Percentiles rank a stretch among this genome's conserved stretches.
These are phyloP conservation scores for Acrocalymma vagum DNA, from an alignment of 2,329 filamentous ascomycete species.

Conservation along the genomic window DNA sequence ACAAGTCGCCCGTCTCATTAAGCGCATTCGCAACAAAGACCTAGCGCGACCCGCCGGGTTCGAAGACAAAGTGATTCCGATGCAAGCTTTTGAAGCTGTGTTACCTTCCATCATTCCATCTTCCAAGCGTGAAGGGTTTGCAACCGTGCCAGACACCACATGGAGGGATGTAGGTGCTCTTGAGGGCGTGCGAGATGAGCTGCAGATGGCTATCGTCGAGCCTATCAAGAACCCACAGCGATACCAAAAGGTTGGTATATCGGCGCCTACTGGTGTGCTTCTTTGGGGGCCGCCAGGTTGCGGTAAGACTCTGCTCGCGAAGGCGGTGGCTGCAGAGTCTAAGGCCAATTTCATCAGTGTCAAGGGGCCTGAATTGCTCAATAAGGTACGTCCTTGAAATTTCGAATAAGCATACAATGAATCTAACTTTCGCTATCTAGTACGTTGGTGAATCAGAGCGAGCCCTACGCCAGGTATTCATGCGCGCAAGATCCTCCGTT, in stretches of 20 bases:
- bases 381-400: slow-evolving; percentile 67
- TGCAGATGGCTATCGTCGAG: slow-evolving; percentile 85
- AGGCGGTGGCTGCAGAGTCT: slow-evolving; percentile 93
- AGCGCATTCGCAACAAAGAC: slow-evolving; percentile 58
- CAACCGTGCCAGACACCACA: slow-evolving; percentile 89
- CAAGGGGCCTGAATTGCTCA: slow-evolving; percentile 93
- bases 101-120: slow-evolving; percentile 80
- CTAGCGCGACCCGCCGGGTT: slow-evolving; percentile 61
- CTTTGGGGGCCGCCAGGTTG: slow-evolving; percentile 98
- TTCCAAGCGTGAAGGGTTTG: slow-evolving; percentile 91
- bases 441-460: slow-evolving; percentile 97
- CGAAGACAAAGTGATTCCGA: slow-evolving; percentile 65
- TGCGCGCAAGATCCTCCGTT: slow-evolving; percentile 82
- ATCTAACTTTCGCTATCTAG: slow-evolving; percentile 27
- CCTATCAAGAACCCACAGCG: slow-evolving; percentile 84
- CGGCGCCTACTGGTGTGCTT: slow-evolving; percentile 83
- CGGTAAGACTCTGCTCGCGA: slow-evolving; percentile 94
- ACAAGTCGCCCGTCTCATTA: slow-evolving; percentile 57
- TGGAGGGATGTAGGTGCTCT: slow-evolving; percentile 94
- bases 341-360: slow-evolving; percentile 98
- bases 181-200: slow-evolving; percentile 77
- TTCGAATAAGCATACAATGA: neutral
- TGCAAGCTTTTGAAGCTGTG: slow-evolving; percentile 76
- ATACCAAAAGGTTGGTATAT: slow-evolving; percentile 80
- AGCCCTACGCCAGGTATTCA: slow-evolving; percentile 90